Evolutionary conservation across 2,329 filamentous ascomycete species (phyloP).

Genomic region (Rachicladosporium sp.): DNA sequence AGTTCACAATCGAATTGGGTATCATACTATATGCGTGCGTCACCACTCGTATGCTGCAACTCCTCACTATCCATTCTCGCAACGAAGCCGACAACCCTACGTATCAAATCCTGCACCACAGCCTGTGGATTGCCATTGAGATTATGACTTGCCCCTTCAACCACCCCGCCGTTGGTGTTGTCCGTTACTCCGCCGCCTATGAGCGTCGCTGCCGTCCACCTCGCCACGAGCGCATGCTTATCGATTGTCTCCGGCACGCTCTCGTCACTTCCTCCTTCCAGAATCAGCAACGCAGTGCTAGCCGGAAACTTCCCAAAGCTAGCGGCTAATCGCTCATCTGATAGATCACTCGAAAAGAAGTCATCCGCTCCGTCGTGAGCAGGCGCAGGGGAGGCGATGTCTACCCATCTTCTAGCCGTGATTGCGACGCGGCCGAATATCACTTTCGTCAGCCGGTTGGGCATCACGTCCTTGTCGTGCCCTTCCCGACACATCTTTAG

Average conservation of each 20-base stretch:
- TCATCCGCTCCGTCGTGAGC: slow-evolving; percentile 61
- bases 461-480: slow-evolving; percentile 43
- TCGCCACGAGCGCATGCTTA: slow-evolving; percentile 43
- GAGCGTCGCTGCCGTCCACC: slow-evolving; percentile 40
- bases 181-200: slow-evolving; percentile 36
- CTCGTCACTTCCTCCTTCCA: slow-evolving; percentile 56
- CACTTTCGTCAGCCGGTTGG: slow-evolving; percentile 19
- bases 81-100: slow-evolving; percentile 40
- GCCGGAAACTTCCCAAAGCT: slow-evolving; percentile 54
- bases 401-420: slow-evolving; percentile 46
- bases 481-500: slow-evolving; percentile 44
- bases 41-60: slow-evolving; percentile 1
- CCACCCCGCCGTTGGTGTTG: slow-evolving; percentile 35
- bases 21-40: slow-evolving; percentile 4
- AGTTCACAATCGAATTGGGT: background rate
- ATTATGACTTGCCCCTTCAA: slow-evolving; percentile 41
- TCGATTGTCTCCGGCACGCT: slow-evolving; percentile 48
- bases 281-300: slow-evolving; percentile 45
- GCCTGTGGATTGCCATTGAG: slow-evolving; percentile 34
- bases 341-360: slow-evolving; percentile 73
- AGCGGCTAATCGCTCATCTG: slow-evolving; percentile 40
- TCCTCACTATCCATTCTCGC: slow-evolving; percentile 14
- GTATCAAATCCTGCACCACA: slow-evolving; percentile 37
- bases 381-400: slow-evolving; percentile 44
- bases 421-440: slow-evolving; percentile 30